Evolutionary conservation across 441 rosid genomes (phyloP).

Genomic region (Croton setiger): DNA sequence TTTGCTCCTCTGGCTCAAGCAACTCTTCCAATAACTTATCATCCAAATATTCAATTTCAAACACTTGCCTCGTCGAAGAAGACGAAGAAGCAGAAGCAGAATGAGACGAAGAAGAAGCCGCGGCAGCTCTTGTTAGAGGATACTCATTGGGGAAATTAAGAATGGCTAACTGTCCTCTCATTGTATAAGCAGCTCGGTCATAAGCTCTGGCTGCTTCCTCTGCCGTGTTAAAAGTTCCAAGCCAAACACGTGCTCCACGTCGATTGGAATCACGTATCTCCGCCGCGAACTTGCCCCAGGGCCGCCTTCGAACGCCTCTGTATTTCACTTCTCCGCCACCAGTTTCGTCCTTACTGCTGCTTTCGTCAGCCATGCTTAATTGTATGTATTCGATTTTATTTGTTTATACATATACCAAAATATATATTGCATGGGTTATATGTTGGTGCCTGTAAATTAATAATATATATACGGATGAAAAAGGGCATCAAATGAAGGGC

Average conservation of each 20-base stretch:
- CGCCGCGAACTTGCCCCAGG: conserved; percentile 84
- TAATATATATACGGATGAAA: conserved; percentile 20
- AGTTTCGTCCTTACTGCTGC: neutral
- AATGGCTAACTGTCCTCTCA: conserved; percentile 71
- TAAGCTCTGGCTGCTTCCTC: conserved; percentile 84
- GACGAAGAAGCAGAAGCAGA: conserved; percentile 32
- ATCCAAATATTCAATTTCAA: conserved; percentile 57
- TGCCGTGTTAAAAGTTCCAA: conserved; percentile 58
- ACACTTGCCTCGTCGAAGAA: conserved; percentile 27
- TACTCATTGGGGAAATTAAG: conserved; percentile 77
- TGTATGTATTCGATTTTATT: neutral
- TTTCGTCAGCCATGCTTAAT: conserved; percentile 18
- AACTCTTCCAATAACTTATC: conserved; percentile 53
- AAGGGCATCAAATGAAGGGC: conserved; percentile 12
- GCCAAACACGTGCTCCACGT: conserved; percentile 24
- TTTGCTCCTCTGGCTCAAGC: conserved; percentile 44
- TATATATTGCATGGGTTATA: conserved; percentile 29
- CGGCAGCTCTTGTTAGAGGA: conserved; percentile 24
- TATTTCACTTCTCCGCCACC: conserved; percentile 26
- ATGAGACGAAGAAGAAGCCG: conserved; percentile 19
- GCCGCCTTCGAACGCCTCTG: conserved; percentile 73
- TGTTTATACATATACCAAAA: too few relatives aligned
- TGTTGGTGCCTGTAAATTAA: neutral
- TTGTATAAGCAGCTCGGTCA: conserved; percentile 69
- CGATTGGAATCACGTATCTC: conserved; percentile 46